Percentiles rank a stretch among this genome's conserved stretches.
Conservation (phyloP, 345 rosid species). For the Geranium rotundifolium region DNA sequence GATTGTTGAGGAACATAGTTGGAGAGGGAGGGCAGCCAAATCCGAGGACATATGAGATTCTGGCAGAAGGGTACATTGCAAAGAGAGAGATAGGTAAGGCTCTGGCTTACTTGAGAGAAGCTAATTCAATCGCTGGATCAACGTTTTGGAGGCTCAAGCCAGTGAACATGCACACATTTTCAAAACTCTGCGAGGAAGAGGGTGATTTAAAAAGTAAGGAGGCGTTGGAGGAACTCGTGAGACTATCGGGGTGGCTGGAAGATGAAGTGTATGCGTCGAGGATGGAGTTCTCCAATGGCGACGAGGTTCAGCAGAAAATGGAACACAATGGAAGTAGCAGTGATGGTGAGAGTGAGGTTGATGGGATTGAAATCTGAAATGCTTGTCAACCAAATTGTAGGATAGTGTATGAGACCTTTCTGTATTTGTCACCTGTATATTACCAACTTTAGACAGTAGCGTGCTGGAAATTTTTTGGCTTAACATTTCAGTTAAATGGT, state of each 20-base stretch:
- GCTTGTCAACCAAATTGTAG: slow-evolving; percentile 36
- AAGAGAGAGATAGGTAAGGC: slow-evolving; percentile 45
- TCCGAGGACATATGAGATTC: slow-evolving; percentile 72
- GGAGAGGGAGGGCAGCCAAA: slow-evolving; percentile 66
- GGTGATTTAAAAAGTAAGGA: slow-evolving; percentile 40
- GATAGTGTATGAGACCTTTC: slow-evolving; percentile 7
- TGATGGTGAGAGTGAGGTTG: slow-evolving; percentile 10
- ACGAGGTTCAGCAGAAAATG: neutral
- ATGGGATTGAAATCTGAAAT: slow-evolving; percentile 13
- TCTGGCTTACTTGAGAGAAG: slow-evolving; percentile 50
- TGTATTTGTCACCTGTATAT: too few species aligned
- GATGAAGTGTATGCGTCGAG: slow-evolving; percentile 36
- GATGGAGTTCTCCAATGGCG: slow-evolving; percentile 20
- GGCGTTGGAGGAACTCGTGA: slow-evolving; percentile 37
- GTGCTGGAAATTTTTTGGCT: too few species aligned
- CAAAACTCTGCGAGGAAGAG: slow-evolving; percentile 56
- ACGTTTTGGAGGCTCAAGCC: slow-evolving; percentile 73
- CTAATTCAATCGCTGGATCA: slow-evolving; percentile 42
- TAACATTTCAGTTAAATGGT: too few species aligned
- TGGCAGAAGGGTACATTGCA: slow-evolving; percentile 57
- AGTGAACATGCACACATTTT: slow-evolving; percentile 33
- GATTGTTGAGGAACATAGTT: slow-evolving; percentile 42
- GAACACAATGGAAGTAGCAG: too few species aligned
- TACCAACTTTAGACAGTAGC: too few species aligned
- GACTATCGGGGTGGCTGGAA: slow-evolving; percentile 41